A percentile compares a stretch with the other conserved stretches of the same genome.
Evolutionary conservation across 2,329 filamentous ascomycete species (phyloP).

Genomic region (Colletotrichum lini): DNA sequence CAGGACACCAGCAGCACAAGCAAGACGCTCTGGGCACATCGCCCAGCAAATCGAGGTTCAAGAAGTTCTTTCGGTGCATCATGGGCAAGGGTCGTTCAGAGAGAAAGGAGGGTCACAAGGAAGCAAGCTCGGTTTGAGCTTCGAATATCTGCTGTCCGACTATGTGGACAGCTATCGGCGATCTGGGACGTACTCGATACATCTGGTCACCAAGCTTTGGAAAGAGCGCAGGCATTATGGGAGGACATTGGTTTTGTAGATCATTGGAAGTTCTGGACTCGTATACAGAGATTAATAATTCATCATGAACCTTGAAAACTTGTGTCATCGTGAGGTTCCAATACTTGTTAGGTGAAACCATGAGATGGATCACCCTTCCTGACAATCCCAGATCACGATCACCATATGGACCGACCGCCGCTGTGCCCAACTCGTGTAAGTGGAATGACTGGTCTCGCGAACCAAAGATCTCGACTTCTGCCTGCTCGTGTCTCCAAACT

Average conservation of each 20-base stretch:
- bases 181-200: constrained; percentile 14
- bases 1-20: background rate
- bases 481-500: too few relatives aligned
- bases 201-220: constrained; percentile 29
- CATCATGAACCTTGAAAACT: background rate
- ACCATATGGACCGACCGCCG: too few relatives aligned
- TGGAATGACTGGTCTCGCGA: too few relatives aligned
- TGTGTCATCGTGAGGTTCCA: background rate
- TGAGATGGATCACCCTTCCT: background rate
- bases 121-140: background rate
- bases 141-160: background rate
- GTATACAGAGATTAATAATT: constrained; percentile 32
- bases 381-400: too few relatives aligned
- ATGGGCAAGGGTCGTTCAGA: background rate
- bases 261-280: constrained; percentile 23
- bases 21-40: background rate
- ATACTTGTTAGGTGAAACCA: background rate
- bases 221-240: constrained; percentile 30
- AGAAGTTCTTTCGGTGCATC: constrained; percentile 3
- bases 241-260: constrained; percentile 38
- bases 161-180: background rate
- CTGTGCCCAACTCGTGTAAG: background rate
- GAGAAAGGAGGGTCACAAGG: background rate
- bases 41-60: background rate
- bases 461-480: too few relatives aligned